These are phyloP conservation scores for Lasiodiplodia sp. DNA, from an alignment of 2,329 filamentous ascomycete genomes.

Conservation along the genomic window DNA sequence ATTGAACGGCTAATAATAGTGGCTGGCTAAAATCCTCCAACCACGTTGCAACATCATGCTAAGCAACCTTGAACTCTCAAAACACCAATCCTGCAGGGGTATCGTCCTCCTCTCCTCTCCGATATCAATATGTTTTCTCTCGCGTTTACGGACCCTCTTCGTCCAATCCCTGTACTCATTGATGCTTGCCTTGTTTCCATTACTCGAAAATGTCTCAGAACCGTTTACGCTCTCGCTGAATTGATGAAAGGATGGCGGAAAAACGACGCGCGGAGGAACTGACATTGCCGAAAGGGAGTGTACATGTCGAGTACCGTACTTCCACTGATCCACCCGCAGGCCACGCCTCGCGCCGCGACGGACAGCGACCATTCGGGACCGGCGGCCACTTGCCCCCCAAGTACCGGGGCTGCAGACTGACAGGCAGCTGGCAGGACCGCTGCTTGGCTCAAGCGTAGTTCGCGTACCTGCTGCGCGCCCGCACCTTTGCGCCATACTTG, in stretches of 20 bases:
- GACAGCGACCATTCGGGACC: not conserved
- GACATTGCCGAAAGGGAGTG: not conserved
- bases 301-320: not conserved
- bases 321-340: conserved; percentile 6
- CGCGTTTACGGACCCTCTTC: not conserved
- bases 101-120: not conserved
- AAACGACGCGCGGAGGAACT: not conserved
- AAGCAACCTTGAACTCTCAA: not conserved
- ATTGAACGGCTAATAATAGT: not conserved
- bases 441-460: conserved; percentile 1
- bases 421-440: not conserved
- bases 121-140: not conserved
- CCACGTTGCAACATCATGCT: not conserved
- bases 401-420: not conserved
- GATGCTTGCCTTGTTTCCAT: not conserved
- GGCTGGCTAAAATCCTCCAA: not conserved
- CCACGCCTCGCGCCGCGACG: conserved; percentile 4
- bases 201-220: not conserved
- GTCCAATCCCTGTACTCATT: not conserved
- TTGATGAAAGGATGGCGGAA: not conserved
- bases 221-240: not conserved
- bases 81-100: not conserved
- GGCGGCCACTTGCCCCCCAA: not conserved
- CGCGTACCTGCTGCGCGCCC: conserved; percentile 24
- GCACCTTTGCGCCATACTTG: conserved; percentile 37